Percentiles rank a stretch among this genome's conserved stretches.
Conservation (phyloP, 306 rosid genomes). For the Pachyrhizus erosus region DNA sequence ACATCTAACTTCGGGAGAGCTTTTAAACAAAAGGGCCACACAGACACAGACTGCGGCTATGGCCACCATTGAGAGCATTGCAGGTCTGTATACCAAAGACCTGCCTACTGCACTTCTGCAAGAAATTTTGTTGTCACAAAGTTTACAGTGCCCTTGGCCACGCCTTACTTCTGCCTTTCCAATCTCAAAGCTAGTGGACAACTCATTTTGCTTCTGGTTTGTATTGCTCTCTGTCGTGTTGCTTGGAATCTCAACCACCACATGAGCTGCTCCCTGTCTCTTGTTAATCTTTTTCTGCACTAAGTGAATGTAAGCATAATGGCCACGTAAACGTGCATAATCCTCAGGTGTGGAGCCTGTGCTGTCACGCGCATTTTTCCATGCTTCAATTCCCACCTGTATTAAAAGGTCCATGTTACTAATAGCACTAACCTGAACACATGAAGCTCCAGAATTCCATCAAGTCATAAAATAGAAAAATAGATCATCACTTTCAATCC, state of each 20-base stretch:
- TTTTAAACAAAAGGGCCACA: constrained; percentile 90
- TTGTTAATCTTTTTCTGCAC: constrained; percentile 79
- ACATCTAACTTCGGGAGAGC: constrained; percentile 85
- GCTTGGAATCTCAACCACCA: constrained; percentile 83
- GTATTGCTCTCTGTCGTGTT: constrained; percentile 46
- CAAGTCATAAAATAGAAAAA: background rate
- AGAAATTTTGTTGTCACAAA: constrained; percentile 61
- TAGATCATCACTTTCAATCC: background rate
- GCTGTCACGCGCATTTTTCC: constrained; percentile 83
- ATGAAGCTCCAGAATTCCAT: background rate
- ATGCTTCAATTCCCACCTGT: constrained; percentile 95
- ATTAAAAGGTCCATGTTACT: constrained; percentile 26
- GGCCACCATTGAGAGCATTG: constrained; percentile 92
- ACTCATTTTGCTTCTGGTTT: constrained; percentile 57
- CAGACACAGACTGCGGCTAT: constrained; percentile 95
- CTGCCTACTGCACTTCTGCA: constrained; percentile 59
- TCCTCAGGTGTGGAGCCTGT: constrained; percentile 93
- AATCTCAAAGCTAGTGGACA: constrained; percentile 62
- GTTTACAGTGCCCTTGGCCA: constrained; percentile 58
- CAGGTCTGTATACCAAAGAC: constrained; percentile 82
- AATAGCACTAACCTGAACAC: no score
- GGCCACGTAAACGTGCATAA: constrained; percentile 81
- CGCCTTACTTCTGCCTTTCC: constrained; percentile 49
- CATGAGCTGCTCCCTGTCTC: constrained; percentile 70
- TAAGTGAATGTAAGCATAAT: constrained; percentile 73